Evolutionary conservation across 2,329 filamentous ascomycete species (phyloP), one percentile per base, ranked within the genome.

Genomic region (Endothia cerciana): DNA sequence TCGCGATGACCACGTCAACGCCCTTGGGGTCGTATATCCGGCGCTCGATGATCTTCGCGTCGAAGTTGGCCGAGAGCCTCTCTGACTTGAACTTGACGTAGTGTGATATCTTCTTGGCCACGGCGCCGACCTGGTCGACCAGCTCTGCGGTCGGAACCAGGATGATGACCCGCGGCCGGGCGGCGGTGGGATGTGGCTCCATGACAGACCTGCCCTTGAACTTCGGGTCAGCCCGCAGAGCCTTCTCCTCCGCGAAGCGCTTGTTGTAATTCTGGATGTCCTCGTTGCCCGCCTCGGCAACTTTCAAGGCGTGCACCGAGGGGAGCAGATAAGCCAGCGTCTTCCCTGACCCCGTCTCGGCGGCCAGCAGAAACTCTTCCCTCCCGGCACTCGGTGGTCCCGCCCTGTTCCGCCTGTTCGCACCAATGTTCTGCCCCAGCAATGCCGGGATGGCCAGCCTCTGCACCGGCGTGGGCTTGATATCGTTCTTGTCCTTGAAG

Each of bases 261-360:
- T 84, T 78, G 62, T 85, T 83, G 67, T 88, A 87, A 2, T 85
- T 82, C 64, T 87, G 83, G 19, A 87, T 81, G 1, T 84, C 83
- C 0, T 77, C 76, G 69, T 93, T 90, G 15, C 80, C 76, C 0
- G 82, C 81, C 74, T 94, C 92, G 6, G 87, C 88, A 41, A 87
- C 81, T 79, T 99, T 99, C 72, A 99, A 78, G 10, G 92, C 91
- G 77, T 99, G 89, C 62, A 99, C 83, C 19, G 90, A 85, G 0
- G 95, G 96, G 5, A 97, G 79, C 5, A 98, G 81, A 74, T 99
- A 99, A 10, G 95, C 93, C 68, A 99, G 82, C 0, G 95, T 99
- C 82, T 99, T 99, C 67, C 95, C 95, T 0, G 95, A 98, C 15
- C 95, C 95, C 0, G 95, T 99, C 81, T 99, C 95, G 13, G 95